Percentiles rank a stretch among this genome's conserved stretches.
phyloP scores from a whole-genome alignment of 208 protist species.

The Endotrypanum monterogeii region DNA sequence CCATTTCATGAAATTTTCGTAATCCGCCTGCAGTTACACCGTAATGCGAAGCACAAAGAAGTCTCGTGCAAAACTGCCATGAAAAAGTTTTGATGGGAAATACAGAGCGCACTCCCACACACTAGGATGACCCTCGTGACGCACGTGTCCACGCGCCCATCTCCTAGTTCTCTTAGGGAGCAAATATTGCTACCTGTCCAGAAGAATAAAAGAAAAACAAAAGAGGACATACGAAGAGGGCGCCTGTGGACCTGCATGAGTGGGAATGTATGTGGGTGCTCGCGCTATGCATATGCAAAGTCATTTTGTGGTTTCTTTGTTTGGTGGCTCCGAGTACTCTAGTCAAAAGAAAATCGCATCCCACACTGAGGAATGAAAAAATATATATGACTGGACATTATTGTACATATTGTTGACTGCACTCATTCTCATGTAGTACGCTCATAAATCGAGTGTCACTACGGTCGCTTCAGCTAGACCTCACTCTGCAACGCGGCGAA shows the following conservation, averaged over 20 bases:
- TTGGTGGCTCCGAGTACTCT: neutral
- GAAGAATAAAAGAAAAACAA: neutral
- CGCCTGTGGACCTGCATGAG: neutral
- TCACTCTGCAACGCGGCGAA: neutral
- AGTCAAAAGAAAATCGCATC: neutral
- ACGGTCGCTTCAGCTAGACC: neutral
- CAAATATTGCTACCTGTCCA: neutral
- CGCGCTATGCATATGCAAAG: neutral
- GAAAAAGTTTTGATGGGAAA: neutral
- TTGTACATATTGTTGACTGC: slow-evolving; percentile 5
- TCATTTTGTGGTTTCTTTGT: neutral
- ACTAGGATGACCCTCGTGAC: neutral
- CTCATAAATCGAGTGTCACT: slow-evolving; percentile 1
- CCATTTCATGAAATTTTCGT: neutral
- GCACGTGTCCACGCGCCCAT: neutral
- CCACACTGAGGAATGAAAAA: neutral
- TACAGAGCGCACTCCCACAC: neutral
- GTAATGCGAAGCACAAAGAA: neutral
- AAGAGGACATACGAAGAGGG: neutral
- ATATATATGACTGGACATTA: slow-evolving; percentile 14
- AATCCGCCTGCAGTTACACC: neutral
- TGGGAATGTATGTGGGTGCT: neutral
- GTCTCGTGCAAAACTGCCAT: neutral
- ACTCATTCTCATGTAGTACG: too few relatives aligned
- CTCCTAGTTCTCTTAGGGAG: neutral